Evolutionary conservation across 2,329 filamentous ascomycete genomes (phyloP).

Genomic region (Ceratocystis harringtonii): DNA sequence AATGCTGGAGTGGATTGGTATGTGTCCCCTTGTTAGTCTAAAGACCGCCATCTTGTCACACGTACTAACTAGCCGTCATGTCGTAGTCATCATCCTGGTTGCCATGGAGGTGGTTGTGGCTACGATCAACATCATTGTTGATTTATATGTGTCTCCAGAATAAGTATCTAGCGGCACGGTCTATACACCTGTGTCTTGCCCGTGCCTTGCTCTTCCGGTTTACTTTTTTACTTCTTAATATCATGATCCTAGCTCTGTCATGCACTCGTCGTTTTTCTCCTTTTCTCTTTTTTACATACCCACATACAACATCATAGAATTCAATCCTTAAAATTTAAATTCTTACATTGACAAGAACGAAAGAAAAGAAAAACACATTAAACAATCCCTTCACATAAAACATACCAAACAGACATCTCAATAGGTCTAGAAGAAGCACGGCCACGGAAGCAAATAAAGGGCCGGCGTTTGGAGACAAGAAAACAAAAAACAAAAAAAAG

Average conservation of each 20-base stretch:
- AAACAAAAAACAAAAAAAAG: background rate
- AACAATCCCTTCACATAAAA: background rate
- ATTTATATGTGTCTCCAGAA: constrained; percentile 51
- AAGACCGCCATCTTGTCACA: background rate
- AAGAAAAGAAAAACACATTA: background rate
- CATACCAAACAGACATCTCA: background rate
- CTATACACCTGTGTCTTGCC: background rate
- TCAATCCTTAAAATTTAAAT: background rate
- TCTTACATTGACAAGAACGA: background rate
- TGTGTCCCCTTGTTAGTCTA: constrained; percentile 24
- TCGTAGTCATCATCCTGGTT: constrained; percentile 77
- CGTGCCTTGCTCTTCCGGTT: background rate
- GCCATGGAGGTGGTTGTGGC: constrained; percentile 90
- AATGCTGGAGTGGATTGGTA: constrained; percentile 80
- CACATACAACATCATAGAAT: background rate
- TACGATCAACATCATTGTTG: constrained; percentile 86
- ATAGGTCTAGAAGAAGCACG: background rate
- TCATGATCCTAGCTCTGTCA: background rate
- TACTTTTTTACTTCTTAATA: background rate
- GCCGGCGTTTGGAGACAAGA: background rate
- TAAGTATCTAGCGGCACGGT: background rate
- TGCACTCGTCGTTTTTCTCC: background rate
- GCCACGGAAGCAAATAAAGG: background rate
- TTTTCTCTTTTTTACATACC: background rate
- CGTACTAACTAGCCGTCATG: background rate